Evolutionary conservation across 257 asterid genomes (phyloP), one percentile per base, ranked within the genome.

Genomic region (Dorcoceras hygrometricum): DNA sequence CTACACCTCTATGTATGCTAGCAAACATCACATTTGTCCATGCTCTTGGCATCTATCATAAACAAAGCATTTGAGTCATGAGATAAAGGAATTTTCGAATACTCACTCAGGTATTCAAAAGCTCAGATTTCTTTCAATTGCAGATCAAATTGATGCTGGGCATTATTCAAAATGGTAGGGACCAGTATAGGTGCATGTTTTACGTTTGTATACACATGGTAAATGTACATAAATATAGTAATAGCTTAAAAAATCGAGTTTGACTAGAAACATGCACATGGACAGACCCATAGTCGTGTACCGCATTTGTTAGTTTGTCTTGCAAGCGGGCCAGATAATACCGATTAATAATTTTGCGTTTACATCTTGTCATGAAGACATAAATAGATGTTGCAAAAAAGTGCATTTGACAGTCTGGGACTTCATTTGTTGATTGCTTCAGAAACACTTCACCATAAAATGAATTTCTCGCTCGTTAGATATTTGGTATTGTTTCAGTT

Each of bases 11-110:
- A 94, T 57, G 98, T 88, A 90, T 81, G 96, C 80, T 90, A 79
- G 88, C 99, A 88, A 86, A 77, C 95, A 96, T 85, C 97, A 88
- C 67, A 88, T 80, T 82, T 68, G 88, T 88, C 99, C 99, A 90
- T 78, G 96, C 96, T 83, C 95, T 84, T 79, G 89, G 85, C 84
- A 94, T 94, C 97, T 94, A 94, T 82, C 86, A 94, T 85, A 83
- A 88, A 81, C 86, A 94, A 81, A 94, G 95, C 95, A 89, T 83
- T 66, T 75, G 50, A 39, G 89, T 94, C 95, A 89, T 83, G 85
- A 89, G 78, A 83, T 80, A 84, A 81, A 74, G 79, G 75, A 83
- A 81, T 71, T 81, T 74, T 66, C 77, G 82, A 69, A 83, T 67
- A 82, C 74, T 80, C 56, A 73, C 69, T 3, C 50, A 4, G 1